These are phyloP conservation scores for Podochytrium sp. DNA, from an alignment of 192 early-diverging fungal genomes.

Conservation along the genomic window DNA sequence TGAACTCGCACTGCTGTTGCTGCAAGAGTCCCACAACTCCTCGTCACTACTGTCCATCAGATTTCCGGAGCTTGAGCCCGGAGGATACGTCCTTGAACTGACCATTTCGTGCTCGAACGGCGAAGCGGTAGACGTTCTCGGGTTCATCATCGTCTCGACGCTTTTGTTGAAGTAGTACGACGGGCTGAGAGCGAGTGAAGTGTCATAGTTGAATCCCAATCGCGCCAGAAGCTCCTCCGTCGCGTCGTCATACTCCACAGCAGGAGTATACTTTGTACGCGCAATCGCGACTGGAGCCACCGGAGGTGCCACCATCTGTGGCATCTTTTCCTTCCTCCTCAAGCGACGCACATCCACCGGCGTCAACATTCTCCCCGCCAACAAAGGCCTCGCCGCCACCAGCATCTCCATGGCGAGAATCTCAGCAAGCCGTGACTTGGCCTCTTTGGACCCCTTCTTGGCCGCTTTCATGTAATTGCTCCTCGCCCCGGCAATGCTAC, in stretches of 20 bases:
- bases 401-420: conserved; percentile 33
- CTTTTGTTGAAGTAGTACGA: conserved; percentile 24
- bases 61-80: neutral
- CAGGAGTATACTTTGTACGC: neutral
- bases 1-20: neutral
- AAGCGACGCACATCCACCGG: neutral
- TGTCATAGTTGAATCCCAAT: conserved; percentile 1
- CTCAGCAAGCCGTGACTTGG: conserved; percentile 33
- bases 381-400: conserved; percentile 32
- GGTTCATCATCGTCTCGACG: conserved; percentile 7
- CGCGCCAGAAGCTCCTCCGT: conserved; percentile 6
- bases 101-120: conserved; percentile 9
- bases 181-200: neutral
- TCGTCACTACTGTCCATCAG: neutral
- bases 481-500: conserved; percentile 46
- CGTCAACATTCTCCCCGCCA: conserved; percentile 15
- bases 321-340: neutral
- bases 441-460: conserved; percentile 35
- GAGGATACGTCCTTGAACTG: neutral
- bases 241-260: conserved; percentile 21
- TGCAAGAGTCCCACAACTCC: neutral
- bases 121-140: neutral
- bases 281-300: neutral
- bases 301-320: neutral
- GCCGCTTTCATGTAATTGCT: conserved; percentile 45